A percentile compares a stretch with the other conserved stretches of the same genome.
Conservation (phyloP, 345 rosid species). For the Eucalyptus rudis region DNA sequence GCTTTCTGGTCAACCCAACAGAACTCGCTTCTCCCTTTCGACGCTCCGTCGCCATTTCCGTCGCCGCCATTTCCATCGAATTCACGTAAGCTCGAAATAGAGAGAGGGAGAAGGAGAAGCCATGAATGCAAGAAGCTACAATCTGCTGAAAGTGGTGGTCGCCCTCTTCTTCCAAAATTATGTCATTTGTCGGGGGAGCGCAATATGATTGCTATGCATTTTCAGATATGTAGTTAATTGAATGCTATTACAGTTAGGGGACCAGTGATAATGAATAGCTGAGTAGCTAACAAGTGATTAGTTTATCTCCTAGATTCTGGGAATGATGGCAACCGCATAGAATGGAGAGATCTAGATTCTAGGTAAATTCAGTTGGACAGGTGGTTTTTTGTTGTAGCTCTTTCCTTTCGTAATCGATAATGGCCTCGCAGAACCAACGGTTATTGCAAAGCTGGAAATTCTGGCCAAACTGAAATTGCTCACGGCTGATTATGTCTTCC, state of each 20-base stretch:
- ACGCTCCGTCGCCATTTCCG: not conserved
- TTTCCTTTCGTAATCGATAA: not conserved
- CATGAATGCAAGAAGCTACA: slow-evolving; percentile 11
- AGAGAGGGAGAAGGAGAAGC: not conserved
- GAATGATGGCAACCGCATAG: not conserved
- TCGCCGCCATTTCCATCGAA: not conserved
- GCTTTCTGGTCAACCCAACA: not conserved
- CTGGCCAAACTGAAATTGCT: not conserved
- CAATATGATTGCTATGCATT: not conserved
- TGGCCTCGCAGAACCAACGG: not conserved
- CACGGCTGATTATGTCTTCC: not conserved
- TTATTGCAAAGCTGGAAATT: not conserved
- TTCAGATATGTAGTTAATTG: not conserved
- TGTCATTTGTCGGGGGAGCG: not conserved
- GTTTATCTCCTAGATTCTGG: not conserved
- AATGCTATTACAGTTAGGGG: not conserved
- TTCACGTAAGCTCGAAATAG: not conserved
- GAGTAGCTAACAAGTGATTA: not conserved
- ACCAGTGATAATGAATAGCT: not conserved
- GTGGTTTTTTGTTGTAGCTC: not conserved
- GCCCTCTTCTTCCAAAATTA: slow-evolving; percentile 27
- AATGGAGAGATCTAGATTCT: not conserved
- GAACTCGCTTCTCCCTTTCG: not conserved
- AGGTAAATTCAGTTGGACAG: not conserved
- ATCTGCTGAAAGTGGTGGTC: slow-evolving; percentile 30